Evolutionary conservation across 1,284 basidiomycete genomes (phyloP).

Genomic region (Trichosporon asahii): DNA sequence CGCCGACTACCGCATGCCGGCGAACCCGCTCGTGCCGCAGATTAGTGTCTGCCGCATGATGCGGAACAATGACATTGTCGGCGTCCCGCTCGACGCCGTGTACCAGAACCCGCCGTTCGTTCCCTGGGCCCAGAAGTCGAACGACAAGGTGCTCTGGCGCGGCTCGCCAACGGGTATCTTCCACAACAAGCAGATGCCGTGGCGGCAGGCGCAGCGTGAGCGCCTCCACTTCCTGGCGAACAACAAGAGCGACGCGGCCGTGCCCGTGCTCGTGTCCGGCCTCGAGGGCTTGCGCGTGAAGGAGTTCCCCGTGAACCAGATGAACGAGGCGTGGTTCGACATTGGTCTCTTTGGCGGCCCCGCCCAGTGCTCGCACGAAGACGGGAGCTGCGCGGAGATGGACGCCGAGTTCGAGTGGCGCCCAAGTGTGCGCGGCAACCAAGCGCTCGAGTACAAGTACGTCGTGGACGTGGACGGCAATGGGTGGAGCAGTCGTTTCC

Average conservation of each 20-base stretch:
- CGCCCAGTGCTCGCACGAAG: slow-evolving; percentile 45
- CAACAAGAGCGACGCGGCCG: slow-evolving; percentile 23
- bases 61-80: slow-evolving; percentile 38
- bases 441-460: slow-evolving; percentile 47
- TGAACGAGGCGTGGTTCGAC: slow-evolving; percentile 41
- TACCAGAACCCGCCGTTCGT: slow-evolving; percentile 19
- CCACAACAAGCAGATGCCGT: slow-evolving; percentile 44
- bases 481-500: slow-evolving; percentile 51
- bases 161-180: slow-evolving; percentile 52
- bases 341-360: slow-evolving; percentile 39
- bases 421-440: slow-evolving; percentile 7
- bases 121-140: slow-evolving; percentile 48
- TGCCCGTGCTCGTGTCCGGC: slow-evolving; percentile 25
- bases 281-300: slow-evolving; percentile 17
- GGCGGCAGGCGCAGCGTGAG: slow-evolving; percentile 51
- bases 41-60: slow-evolving; percentile 24
- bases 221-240: slow-evolving; percentile 46
- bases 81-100: slow-evolving; percentile 41
- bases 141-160: slow-evolving; percentile 47
- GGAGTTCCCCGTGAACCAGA: slow-evolving; percentile 24
- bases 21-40: slow-evolving; percentile 24
- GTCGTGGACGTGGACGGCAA: slow-evolving; percentile 54
- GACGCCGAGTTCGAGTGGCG: slow-evolving; percentile 40
- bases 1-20: slow-evolving; percentile 17
- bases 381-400: slow-evolving; percentile 50